Evolutionary conservation across 129 eudicot genomes (phyloP).

Genomic region (Daucus carota): DNA sequence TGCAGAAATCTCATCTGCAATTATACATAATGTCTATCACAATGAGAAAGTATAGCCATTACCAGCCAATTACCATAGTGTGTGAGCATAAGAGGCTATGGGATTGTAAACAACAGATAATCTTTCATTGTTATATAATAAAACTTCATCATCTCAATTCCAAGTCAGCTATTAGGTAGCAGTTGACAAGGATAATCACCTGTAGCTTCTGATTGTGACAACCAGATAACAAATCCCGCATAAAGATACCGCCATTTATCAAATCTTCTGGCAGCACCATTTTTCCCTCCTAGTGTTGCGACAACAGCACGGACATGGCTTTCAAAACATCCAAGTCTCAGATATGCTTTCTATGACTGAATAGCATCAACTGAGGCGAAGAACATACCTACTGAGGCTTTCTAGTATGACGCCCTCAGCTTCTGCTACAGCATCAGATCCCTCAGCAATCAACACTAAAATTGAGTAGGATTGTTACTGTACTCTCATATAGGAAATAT

Average conservation of each 20-base stretch:
- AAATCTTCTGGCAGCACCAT: slow-evolving; percentile 75
- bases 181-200: slow-evolving; percentile 29
- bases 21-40: neutral
- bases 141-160: neutral
- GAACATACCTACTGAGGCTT: slow-evolving; percentile 73
- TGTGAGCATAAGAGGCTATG: neutral
- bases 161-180: neutral
- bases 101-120: neutral
- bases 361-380: slow-evolving; percentile 2
- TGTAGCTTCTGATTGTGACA: slow-evolving; percentile 82
- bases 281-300: slow-evolving; percentile 79
- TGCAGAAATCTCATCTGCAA: slow-evolving; percentile 72
- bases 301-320: slow-evolving; percentile 89
- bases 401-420: slow-evolving; percentile 73
- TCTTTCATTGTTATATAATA: neutral
- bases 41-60: no score
- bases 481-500: slow-evolving; percentile 11
- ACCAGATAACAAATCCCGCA: slow-evolving; percentile 89
- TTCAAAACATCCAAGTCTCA: slow-evolving; percentile 13
- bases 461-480: slow-evolving; percentile 28
- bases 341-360: neutral
- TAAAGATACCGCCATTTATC: slow-evolving; percentile 84
- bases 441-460: slow-evolving; percentile 67
- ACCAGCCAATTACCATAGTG: neutral
- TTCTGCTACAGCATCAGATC: slow-evolving; percentile 68